phyloP scores from a whole-genome alignment of 306 rosid species.

The Prinsepia uniflora region DNA sequence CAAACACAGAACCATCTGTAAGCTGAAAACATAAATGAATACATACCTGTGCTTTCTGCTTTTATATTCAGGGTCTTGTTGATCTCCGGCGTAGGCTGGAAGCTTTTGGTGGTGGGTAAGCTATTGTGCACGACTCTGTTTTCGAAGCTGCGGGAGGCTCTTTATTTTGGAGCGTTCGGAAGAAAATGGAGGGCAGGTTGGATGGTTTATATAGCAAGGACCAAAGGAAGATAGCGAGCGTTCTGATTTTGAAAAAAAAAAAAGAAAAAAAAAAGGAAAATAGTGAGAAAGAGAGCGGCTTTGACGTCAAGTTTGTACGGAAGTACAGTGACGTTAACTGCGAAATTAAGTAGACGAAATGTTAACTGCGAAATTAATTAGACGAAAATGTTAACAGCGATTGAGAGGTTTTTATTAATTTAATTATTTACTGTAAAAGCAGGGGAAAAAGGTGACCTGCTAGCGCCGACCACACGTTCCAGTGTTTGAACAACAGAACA shows the following conservation, averaged over 20 bases:
- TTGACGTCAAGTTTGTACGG: constrained; percentile 16
- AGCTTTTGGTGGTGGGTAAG: not conserved
- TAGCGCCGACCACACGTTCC: constrained; percentile 42
- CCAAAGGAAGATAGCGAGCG: not conserved
- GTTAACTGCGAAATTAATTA: no score
- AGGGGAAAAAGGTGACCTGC: not conserved
- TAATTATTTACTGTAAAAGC: not conserved
- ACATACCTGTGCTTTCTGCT: constrained; percentile 13
- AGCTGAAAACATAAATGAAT: not conserved
- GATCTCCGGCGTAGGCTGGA: not conserved
- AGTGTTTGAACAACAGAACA: constrained; percentile 5
- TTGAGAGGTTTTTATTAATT: not conserved
- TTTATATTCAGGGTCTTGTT: not conserved
- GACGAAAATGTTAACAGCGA: no score
- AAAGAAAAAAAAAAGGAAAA: no score
- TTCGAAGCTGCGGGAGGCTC: not conserved
- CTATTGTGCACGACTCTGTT: constrained; percentile 3
- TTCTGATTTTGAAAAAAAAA: no score
- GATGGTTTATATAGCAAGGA: constrained; percentile 30
- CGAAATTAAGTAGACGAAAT: no score
- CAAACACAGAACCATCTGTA: not conserved
- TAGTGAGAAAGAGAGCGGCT: not conserved
- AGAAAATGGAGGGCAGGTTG: not conserved
- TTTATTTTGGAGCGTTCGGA: not conserved
- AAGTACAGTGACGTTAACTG: constrained; percentile 20